phyloP scores from a whole-genome alignment of 2,329 filamentous ascomycete genomes.

The Alternaria postmessia region DNA sequence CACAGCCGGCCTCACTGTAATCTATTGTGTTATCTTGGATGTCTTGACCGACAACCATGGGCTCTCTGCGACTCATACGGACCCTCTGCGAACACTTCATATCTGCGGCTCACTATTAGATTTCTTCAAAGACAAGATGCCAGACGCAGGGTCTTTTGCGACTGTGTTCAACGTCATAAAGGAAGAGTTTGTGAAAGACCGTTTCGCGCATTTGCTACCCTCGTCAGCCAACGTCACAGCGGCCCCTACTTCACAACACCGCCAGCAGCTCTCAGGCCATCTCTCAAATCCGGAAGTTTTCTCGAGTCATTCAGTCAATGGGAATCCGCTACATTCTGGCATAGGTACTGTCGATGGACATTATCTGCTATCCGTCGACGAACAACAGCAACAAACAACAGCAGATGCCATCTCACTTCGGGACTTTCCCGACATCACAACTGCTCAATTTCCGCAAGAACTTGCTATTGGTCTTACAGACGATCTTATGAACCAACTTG shows the following conservation, averaged over 20 bases:
- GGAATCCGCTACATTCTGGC: background rate
- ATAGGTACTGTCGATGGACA: background rate
- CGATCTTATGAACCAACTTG: constrained; percentile 33
- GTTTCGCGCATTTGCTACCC: background rate
- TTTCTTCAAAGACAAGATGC: constrained; percentile 36
- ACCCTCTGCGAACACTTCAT: constrained; percentile 12
- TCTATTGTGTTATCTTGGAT: too few relatives aligned
- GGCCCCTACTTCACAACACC: background rate
- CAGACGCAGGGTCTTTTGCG: constrained; percentile 36
- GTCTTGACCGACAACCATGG: too few relatives aligned
- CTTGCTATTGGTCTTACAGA: constrained; percentile 20
- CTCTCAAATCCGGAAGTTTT: background rate
- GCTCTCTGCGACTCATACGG: too few relatives aligned
- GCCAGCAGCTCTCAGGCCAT: background rate
- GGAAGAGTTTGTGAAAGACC: constrained; percentile 27
- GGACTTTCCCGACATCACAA: background rate
- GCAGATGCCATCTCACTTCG: background rate
- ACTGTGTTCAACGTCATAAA: constrained; percentile 38
- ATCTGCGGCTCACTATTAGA: constrained; percentile 32
- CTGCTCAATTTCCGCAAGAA: background rate
- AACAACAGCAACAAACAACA: background rate
- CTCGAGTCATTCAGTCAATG: background rate
- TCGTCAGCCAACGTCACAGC: background rate
- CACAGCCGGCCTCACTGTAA: constrained; percentile 51
- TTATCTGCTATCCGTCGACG: background rate